phyloP scores from a whole-genome alignment of 176 grass and related monocot genomes.

The Oryza punctata region DNA sequence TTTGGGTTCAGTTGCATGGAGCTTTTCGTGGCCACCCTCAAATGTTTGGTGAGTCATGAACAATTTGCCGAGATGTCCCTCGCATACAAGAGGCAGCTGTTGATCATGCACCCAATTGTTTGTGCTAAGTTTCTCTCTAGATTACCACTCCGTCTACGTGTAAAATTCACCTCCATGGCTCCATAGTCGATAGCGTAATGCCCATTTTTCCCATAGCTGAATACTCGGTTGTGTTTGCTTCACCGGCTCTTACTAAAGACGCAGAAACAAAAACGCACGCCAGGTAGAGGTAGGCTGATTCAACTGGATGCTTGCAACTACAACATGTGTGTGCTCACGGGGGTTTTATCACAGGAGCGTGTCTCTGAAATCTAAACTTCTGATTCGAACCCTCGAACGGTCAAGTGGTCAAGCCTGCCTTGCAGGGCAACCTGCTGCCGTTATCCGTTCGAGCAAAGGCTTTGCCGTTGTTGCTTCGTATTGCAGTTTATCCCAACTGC shows the following conservation, averaged over 20 bases:
- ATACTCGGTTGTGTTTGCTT: not conserved
- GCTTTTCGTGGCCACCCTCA: not conserved
- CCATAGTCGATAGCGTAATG: not conserved
- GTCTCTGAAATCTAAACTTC: not conserved
- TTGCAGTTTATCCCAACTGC: not conserved
- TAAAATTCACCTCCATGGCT: not conserved
- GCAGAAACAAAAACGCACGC: not conserved
- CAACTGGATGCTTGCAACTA: not conserved
- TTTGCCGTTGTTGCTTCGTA: not conserved
- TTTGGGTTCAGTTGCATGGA: too few relatives aligned
- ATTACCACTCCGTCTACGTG: not conserved
- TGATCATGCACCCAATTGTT: not conserved
- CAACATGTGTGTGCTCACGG: not conserved
- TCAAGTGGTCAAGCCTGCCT: not conserved
- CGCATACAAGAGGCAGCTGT: not conserved
- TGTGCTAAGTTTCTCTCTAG: not conserved
- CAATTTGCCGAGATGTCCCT: not conserved
- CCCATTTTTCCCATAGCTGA: not conserved
- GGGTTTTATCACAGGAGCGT: not conserved
- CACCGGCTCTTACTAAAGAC: not conserved
- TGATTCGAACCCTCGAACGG: not conserved
- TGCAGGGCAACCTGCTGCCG: not conserved
- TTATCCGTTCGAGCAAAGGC: not conserved
- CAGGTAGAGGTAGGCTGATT: not conserved
- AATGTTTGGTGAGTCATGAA: not conserved